Base-by-base conservation (phyloP, 1,139 yeast genomes). In the Taphrina populina region DNA sequence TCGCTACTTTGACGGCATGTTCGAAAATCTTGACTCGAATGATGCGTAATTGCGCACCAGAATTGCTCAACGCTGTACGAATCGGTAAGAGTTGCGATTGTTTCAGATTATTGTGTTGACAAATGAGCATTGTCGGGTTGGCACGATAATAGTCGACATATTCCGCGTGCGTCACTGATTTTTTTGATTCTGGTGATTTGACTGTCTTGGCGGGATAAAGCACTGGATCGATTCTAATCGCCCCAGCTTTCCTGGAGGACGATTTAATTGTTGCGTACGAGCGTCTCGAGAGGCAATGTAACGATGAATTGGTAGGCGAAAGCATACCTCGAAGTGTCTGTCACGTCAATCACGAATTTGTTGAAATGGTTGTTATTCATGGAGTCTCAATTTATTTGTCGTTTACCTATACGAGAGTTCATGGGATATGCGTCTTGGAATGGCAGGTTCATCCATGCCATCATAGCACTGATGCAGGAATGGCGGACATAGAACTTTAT, bases 101-200 rank as follows among this genome's bases (percentile, higher is more conserved):
- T 24, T 39, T 37, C 54, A 49, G 46, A 29, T 49, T 49, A 39
- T 49, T 49, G 54, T 49, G 54, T 13, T 49, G 54, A 13, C 37
- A 19, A n/a, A 49, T 40, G 20, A 49, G 39, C 40, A 49, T 37
- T 19, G 54, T 49, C 1, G 37, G 30, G 15, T 49, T 40, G 17
- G 17, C 33, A 15, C 46, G 46, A 46, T 37, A 37, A 23, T 13
- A 49, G 33, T 17, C 21, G 33, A 49, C 54, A 24, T 49, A 49
- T 15, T 49, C 54, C 27, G 54, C 54, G 39, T 49, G 54, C 30
- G 37, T 30, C 19, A 39, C 20, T 4, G 54, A 49, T 21, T 49
- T 49, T 24, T 41, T 40, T 30, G 54, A 49, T 19, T 30, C 34
- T n/a, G 46, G 39, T 10, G 54, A 29, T 17, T 49, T 49, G 8